These are phyloP conservation scores for Sorghum bicolor DNA, from an alignment of 176 grass and related monocot species.

Conservation along the genomic window DNA sequence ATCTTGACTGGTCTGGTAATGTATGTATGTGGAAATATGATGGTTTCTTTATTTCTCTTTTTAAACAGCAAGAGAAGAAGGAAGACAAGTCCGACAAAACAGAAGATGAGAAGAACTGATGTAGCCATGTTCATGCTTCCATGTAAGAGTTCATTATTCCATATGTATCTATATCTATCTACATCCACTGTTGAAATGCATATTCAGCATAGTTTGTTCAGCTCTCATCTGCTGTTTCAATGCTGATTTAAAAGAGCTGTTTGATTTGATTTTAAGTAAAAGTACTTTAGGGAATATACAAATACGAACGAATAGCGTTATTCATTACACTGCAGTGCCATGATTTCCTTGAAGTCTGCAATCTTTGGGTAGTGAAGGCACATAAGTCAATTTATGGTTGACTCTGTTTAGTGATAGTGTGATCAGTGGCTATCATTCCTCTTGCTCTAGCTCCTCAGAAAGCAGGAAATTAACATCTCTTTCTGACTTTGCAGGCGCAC, in stretches of 20 bases:
- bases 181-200: not conserved
- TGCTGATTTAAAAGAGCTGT: not conserved
- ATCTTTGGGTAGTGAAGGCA: not conserved
- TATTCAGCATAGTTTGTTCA: not conserved
- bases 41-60: not conserved
- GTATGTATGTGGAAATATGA: slow-evolving; percentile 13
- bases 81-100: slow-evolving; percentile 68
- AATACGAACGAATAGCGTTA: not conserved
- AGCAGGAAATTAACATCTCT: not conserved
- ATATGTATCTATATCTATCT: not conserved
- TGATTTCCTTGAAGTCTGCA: not conserved
- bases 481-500: not conserved
- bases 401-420: not conserved
- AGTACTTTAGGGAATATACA: not conserved
- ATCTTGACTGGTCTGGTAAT: not conserved
- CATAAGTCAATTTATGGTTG: not conserved
- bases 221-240: not conserved
- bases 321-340: not conserved
- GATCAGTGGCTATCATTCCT: not conserved
- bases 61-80: slow-evolving; percentile 61
- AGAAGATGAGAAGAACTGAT: slow-evolving; percentile 65
- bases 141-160: slow-evolving; percentile 22
- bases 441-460: not conserved
- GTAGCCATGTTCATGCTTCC: slow-evolving; percentile 10
- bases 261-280: not conserved